Percentiles rank a stretch among this genome's conserved stretches.
Evolutionary conservation across 495 filamentous ascomycete species (phyloP).

Genomic region (Podospora fimiseda): DNA sequence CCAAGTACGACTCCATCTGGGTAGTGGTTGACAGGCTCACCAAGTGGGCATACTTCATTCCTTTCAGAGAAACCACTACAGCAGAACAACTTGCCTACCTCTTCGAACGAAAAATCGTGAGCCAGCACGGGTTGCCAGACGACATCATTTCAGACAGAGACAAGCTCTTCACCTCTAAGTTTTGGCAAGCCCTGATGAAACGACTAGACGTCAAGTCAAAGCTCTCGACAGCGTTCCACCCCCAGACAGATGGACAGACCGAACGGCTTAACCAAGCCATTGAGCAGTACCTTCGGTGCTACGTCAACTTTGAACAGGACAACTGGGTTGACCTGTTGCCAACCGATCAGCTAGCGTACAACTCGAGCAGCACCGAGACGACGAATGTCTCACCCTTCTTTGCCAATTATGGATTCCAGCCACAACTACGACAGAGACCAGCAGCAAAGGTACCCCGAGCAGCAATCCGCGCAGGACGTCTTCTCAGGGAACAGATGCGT

Average conservation of each 20-base stretch:
- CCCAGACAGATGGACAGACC: slow-evolving; percentile 6
- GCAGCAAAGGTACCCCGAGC: background rate
- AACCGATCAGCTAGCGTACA: slow-evolving; percentile 8
- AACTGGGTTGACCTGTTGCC: slow-evolving; percentile 9
- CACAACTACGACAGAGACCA: background rate
- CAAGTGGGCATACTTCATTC: background rate
- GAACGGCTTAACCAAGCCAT: slow-evolving; percentile 14
- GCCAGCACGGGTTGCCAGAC: background rate
- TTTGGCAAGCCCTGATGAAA: background rate
- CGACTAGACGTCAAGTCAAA: slow-evolving; percentile 6
- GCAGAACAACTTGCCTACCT: background rate
- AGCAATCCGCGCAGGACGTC: background rate
- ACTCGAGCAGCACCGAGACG: background rate
- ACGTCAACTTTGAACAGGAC: slow-evolving; percentile 8
- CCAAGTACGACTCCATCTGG: background rate
- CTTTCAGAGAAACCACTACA: background rate
- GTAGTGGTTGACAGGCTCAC: background rate
- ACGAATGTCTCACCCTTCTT: background rate
- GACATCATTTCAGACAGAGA: background rate
- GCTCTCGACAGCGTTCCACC: slow-evolving; percentile 27
- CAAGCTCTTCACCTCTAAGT: background rate
- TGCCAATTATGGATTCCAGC: background rate
- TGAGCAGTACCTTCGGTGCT: slow-evolving; percentile 2
- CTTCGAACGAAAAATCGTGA: background rate
- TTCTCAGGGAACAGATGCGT: background rate